These are phyloP conservation scores for Schizosaccharomyces octosporus DNA, from an alignment of 805 yeast genomes.

Conservation along the genomic window DNA sequence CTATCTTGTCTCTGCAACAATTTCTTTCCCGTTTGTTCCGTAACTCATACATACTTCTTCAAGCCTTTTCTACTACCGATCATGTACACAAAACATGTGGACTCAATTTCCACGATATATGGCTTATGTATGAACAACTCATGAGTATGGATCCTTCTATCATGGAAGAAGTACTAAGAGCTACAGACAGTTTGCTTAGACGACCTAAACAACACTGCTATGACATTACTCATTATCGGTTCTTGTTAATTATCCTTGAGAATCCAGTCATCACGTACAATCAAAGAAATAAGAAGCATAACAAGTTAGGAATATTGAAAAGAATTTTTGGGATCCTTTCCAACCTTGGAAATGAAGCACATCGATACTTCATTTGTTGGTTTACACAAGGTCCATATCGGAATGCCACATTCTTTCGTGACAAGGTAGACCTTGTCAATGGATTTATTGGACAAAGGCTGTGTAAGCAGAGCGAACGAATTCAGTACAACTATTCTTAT, in stretches of 20 bases:
- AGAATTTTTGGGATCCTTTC: conserved; percentile 6
- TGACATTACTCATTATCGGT: conserved; percentile 23
- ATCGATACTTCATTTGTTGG: conserved; percentile 30
- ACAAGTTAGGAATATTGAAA: background rate
- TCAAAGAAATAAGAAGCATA: background rate
- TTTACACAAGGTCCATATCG: conserved; percentile 21
- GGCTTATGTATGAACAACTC: conserved; percentile 22
- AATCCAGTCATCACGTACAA: conserved; percentile 22
- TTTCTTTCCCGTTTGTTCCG: background rate
- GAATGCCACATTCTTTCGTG: conserved; percentile 16
- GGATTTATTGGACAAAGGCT: conserved; percentile 58
- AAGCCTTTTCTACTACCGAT: background rate
- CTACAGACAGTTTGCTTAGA: conserved; percentile 28
- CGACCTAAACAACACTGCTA: conserved; percentile 20
- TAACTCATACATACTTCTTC: background rate
- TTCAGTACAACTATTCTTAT: conserved; percentile 16
- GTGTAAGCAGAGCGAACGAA: conserved; percentile 13
- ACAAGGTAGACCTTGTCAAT: conserved; percentile 43
- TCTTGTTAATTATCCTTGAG: conserved; percentile 43
- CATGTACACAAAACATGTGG: conserved; percentile 24
- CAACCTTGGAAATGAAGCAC: conserved; percentile 8
- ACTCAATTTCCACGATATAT: conserved; percentile 25
- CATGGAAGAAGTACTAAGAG: conserved; percentile 23
- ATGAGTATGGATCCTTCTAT: conserved; percentile 20
- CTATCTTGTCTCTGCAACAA: background rate